Evolutionary conservation across 345 rosid genomes (phyloP), one percentile per base, ranked within the genome.

Genomic region (Hibiscus tridactylites): DNA sequence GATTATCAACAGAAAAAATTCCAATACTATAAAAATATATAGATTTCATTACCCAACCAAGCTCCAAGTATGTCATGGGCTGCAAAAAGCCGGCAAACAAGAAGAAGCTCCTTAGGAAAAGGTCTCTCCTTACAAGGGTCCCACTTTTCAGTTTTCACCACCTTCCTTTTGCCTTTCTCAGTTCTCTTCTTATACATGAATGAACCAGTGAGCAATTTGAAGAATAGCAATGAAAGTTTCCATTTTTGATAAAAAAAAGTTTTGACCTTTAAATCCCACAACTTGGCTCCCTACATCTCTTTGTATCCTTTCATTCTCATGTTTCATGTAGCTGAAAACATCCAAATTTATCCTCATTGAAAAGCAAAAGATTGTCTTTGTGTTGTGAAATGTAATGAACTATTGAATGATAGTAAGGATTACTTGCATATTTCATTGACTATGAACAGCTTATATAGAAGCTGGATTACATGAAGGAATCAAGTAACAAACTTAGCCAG

Each of bases 41-140:
- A 21, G 24, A 21, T 21, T 21, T 21, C 24, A 21, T 21, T 21
- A 33, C 37, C 0, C 37, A 5, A 33, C 37, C 6, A 28, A 33
- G 24, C 24, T 21, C 46, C 60, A 17, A 67, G 16, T 17, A 31
- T 19, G 0, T 5, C 37, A 33, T 33, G 37, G 35, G 7, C 33
- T 11, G 29, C 29, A 19, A 19, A 54, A 70, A 70, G 73, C 73
- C 73, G 73, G 50, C 73, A 21, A 54, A 17, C 17, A 33, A 35
- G 17, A 17, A 16, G 31, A 12, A 2, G 24, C 9, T 31, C 61
- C 8, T 69, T 29, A 21, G 5, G 49, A 54, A 52, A 70, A 17
- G 73, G 61, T 54, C 73, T 53, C 61, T 16, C 17, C 16, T 53
- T 56, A 35, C 37, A 15, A 66, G 63, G 63, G 63, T n/a, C 73